A percentile compares a stretch with the other conserved stretches of the same genome.
Evolutionary conservation across 805 yeast species (phyloP).

Genomic region (Saccharomycopsis olivae): DNA sequence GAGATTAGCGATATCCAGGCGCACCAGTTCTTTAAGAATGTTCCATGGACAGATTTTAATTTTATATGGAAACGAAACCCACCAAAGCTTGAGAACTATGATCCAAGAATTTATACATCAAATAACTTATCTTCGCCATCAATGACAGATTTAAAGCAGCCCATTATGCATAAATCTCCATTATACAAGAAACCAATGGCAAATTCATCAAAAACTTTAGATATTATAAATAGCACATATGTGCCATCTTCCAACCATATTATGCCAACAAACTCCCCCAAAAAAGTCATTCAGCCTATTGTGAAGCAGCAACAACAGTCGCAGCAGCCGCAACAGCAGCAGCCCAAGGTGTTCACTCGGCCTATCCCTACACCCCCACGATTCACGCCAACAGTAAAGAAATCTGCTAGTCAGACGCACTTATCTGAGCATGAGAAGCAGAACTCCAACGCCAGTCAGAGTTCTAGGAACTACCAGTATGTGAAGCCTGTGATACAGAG

Average conservation of each 20-base stretch:
- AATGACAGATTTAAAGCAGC: not conserved
- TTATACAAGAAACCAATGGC: slow-evolving; percentile 10
- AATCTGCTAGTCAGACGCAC: too few relatives aligned
- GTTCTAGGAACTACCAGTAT: too few relatives aligned
- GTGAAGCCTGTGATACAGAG: too few relatives aligned
- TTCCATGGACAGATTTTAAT: slow-evolving; percentile 58
- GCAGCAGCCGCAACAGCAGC: too few relatives aligned
- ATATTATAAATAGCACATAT: slow-evolving; percentile 58
- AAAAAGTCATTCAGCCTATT: slow-evolving; percentile 48
- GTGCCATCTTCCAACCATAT: slow-evolving; percentile 56
- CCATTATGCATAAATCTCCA: slow-evolving; percentile 2
- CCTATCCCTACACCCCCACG: too few relatives aligned
- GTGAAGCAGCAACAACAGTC: too few relatives aligned
- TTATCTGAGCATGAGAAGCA: too few relatives aligned
- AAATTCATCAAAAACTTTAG: slow-evolving; percentile 16
- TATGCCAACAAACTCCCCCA: slow-evolving; percentile 66
- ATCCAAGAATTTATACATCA: slow-evolving; percentile 26
- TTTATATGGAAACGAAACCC: slow-evolving; percentile 58
- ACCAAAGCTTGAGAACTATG: slow-evolving; percentile 63
- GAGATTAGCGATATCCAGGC: slow-evolving; percentile 44
- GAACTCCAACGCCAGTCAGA: too few relatives aligned
- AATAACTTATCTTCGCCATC: not conserved
- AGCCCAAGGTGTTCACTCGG: too few relatives aligned
- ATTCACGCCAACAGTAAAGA: too few relatives aligned
- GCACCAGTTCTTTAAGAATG: slow-evolving; percentile 60